These are phyloP conservation scores for sunflower (Helianthus annuus) DNA, from an alignment of 129 eudicot genomes.

Conservation along the genomic window DNA sequence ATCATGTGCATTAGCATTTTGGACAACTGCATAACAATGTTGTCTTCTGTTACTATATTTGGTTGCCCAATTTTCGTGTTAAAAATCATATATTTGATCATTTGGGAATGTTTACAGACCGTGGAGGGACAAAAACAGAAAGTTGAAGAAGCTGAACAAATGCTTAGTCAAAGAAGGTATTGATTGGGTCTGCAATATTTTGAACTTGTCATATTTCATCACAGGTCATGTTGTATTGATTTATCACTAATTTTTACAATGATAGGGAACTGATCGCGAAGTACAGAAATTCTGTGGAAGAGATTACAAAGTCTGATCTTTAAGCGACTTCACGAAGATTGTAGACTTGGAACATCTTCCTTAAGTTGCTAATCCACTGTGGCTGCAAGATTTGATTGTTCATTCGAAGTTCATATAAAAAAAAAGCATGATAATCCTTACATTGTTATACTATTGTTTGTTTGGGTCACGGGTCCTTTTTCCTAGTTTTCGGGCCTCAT, in stretches of 20 bases:
- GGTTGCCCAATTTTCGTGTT: not conserved
- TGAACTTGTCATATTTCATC: not conserved
- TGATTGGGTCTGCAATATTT: not conserved
- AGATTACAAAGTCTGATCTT: slow-evolving; percentile 59
- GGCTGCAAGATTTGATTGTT: slow-evolving; percentile 4
- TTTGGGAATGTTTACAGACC: slow-evolving; percentile 51
- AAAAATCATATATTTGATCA: not conserved
- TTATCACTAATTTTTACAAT: slow-evolving; percentile 6
- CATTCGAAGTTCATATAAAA: not conserved
- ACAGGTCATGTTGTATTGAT: not conserved
- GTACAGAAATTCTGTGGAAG: slow-evolving; percentile 75
- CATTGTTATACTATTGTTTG: not conserved
- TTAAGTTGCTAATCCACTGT: not conserved
- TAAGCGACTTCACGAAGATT: slow-evolving; percentile 25
- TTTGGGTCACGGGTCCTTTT: not conserved
- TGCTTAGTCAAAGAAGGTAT: slow-evolving; percentile 84
- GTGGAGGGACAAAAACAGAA: slow-evolving; percentile 82
- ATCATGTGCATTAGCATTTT: not conserved
- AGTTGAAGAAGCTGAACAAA: slow-evolving; percentile 75
- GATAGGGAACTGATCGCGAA: slow-evolving; percentile 71
- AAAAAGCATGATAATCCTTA: not conserved
- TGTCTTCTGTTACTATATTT: not conserved
- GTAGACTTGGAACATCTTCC: not conserved
- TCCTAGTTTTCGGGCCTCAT: not conserved
- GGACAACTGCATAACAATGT: no score